Evolutionary conservation across 176 grass and related monocot genomes (phyloP).

Genomic region (bread wheat (Triticum aestivum)): IWGSC_CS_RefSeq_v2.1 NC_057813.1:489291709-489292208

Average conservation of each 20-base stretch:
- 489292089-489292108: neutral
- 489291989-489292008: constrained; percentile 46
- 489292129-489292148: too few relatives aligned
- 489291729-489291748: neutral
- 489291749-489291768: constrained; percentile 15
- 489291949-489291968: constrained; percentile 6
- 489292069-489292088: neutral
- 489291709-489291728: constrained; percentile 55
- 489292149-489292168: too few relatives aligned
- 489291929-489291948: constrained; percentile 15
- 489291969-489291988: constrained; percentile 37
- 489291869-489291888: constrained; percentile 16
- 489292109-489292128: too few relatives aligned
- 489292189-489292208: too few relatives aligned
- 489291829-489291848: constrained; percentile 58
- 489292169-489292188: too few relatives aligned
- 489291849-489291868: constrained; percentile 67
- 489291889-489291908: constrained; percentile 23
- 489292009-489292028: constrained; percentile 53
- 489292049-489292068: neutral
- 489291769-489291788: constrained; percentile 42
- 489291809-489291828: constrained; percentile 69
- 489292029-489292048: constrained; percentile 50
- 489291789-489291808: constrained; percentile 31
- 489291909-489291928: constrained; percentile 47